These are phyloP conservation scores for Pleurotus giganteus DNA, from an alignment of 768 basidiomycete species.

Conservation along the genomic window DNA sequence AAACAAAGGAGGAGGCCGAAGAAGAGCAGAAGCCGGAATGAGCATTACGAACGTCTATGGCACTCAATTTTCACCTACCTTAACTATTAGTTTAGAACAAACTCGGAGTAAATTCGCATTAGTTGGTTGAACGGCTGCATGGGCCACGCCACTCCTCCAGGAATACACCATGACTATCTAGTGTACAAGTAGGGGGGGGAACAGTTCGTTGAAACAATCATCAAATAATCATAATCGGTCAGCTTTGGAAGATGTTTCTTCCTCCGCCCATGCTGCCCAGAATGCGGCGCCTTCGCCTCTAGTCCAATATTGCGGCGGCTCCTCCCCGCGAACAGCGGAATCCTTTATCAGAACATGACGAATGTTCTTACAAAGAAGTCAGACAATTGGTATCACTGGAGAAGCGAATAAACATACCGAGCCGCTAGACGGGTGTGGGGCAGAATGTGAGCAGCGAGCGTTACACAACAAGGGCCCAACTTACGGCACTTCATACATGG, in stretches of 20 bases:
- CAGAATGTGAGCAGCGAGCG: slow-evolving; percentile 3
- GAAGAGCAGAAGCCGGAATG: slow-evolving; percentile 21
- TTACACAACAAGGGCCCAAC: slow-evolving; percentile 27
- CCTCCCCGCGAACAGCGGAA: slow-evolving; percentile 62
- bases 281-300: slow-evolving; percentile 64
- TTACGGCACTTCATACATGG: slow-evolving; percentile 93
- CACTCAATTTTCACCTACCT: neutral
- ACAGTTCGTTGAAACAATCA: neutral
- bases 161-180: neutral
- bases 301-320: slow-evolving; percentile 72
- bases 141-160: neutral
- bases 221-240: slow-evolving; percentile 1
- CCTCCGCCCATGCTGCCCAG: slow-evolving; percentile 75
- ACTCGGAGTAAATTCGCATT: neutral
- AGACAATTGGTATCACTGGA: slow-evolving; percentile 4
- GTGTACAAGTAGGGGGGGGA: neutral
- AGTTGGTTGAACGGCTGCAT: neutral
- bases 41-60: neutral
- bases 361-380: slow-evolving; percentile 49
- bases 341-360: slow-evolving; percentile 81
- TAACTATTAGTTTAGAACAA: neutral
- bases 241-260: slow-evolving; percentile 40
- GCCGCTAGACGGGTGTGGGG: slow-evolving; percentile 39
- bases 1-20: slow-evolving; percentile 31
- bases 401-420: slow-evolving; percentile 51